Percentiles rank a stretch among this genome's conserved stretches.
Evolutionary conservation across 768 basidiomycete genomes (phyloP).

Genomic region (Candolleomyces aberdarensis): DNA sequence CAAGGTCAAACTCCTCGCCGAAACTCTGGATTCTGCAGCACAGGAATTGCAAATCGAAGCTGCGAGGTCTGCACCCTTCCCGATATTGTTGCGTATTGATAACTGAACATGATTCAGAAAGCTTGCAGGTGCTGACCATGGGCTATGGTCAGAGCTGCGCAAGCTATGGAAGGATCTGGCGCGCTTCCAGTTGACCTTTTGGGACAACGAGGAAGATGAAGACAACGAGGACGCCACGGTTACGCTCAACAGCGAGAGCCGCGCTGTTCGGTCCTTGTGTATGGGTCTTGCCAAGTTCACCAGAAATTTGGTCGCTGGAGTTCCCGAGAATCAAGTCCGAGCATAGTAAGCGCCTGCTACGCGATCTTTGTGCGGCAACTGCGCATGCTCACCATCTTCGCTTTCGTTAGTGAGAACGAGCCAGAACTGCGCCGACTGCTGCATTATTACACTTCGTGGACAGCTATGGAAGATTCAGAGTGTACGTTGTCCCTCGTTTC

Average conservation of each 20-base stretch:
- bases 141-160: conserved; percentile 53
- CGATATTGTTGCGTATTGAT: not conserved
- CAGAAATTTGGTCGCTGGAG: conserved; percentile 79
- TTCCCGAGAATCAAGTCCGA: conserved; percentile 63
- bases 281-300: conserved; percentile 71
- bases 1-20: conserved; percentile 28
- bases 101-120: conserved; percentile 17
- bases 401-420: conserved; percentile 59
- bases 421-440: conserved; percentile 63
- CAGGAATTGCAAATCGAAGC: conserved; percentile 46
- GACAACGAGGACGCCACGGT: conserved; percentile 25
- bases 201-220: conserved; percentile 47
- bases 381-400: conserved; percentile 4
- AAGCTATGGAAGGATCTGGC: conserved; percentile 55
- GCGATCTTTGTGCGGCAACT: not conserved
- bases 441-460: conserved; percentile 76
- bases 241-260: conserved; percentile 25
- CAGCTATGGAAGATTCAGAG: conserved; percentile 56
- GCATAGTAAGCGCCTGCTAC: conserved; percentile 59
- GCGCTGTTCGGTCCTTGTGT: conserved; percentile 37
- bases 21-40: conserved; percentile 48
- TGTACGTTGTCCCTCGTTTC: conserved; percentile 37
- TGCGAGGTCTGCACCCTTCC: conserved; percentile 28
- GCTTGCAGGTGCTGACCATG: conserved; percentile 35
- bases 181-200: conserved; percentile 48